phyloP scores from a whole-genome alignment of 2,329 filamentous ascomycete species.

The Gliomastix tumulicola region DNA sequence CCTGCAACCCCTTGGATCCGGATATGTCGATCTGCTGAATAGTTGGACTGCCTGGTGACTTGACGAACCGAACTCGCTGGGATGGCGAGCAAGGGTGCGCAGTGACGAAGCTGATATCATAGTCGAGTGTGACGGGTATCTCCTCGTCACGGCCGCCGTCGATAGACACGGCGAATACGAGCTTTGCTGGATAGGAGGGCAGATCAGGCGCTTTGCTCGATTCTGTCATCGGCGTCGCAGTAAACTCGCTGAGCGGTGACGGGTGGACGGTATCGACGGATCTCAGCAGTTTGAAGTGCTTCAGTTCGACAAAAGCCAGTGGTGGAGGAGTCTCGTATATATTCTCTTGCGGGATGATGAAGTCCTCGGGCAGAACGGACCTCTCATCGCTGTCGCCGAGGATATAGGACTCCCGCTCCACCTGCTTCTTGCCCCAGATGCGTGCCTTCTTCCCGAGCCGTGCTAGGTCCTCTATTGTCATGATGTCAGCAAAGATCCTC shows the following conservation, averaged over 20 bases:
- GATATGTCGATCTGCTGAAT: conserved; percentile 50
- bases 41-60: conserved; percentile 52
- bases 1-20: conserved; percentile 32
- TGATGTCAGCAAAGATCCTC: no score
- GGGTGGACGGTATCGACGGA: conserved; percentile 34
- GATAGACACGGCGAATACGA: conserved; percentile 25
- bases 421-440: conserved; percentile 51
- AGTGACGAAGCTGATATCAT: conserved; percentile 59
- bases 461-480: conserved; percentile 41
- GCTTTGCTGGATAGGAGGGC: conserved; percentile 22
- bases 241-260: conserved; percentile 33
- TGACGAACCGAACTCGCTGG: conserved; percentile 48
- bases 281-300: conserved; percentile 40
- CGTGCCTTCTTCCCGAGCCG: conserved; percentile 48
- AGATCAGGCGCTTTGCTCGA: conserved; percentile 22
- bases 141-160: conserved; percentile 32
- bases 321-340: conserved; percentile 41
- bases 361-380: conserved; percentile 52
- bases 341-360: conserved; percentile 53
- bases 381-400: conserved; percentile 49
- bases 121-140: conserved; percentile 37
- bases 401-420: conserved; percentile 55
- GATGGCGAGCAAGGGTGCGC: conserved; percentile 58
- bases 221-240: conserved; percentile 29
- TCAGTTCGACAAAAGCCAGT: conserved; percentile 39